phyloP scores from a whole-genome alignment of 257 asterid genomes.

The Scutellaria barbata region DNA sequence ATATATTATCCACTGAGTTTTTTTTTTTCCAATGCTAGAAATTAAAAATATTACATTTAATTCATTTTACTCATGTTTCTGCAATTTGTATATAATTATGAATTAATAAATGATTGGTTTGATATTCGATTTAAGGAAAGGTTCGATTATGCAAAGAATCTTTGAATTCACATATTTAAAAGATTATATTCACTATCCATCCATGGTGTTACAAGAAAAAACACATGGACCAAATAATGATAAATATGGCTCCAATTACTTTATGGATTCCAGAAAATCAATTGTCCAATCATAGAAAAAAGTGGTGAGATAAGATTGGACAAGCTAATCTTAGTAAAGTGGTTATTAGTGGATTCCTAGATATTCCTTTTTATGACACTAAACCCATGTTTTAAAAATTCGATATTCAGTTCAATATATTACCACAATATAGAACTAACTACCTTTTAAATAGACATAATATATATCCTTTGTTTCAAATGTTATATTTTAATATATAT shows the following conservation, averaged over 20 bases:
- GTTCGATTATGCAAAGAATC: no score
- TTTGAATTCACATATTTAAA: no score
- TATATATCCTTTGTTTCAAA: no score
- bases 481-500: no score
- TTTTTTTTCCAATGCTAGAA: not conserved
- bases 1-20: not conserved
- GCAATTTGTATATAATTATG: no score
- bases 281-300: slow-evolving; percentile 36
- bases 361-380: slow-evolving; percentile 26
- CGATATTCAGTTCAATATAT: slow-evolving; percentile 27
- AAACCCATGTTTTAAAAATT: slow-evolving; percentile 29
- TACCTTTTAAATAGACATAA: not conserved
- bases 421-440: slow-evolving; percentile 21
- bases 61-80: no score
- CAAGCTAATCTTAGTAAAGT: slow-evolving; percentile 38
- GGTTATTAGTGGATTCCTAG: slow-evolving; percentile 40
- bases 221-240: slow-evolving; percentile 14
- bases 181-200: no score
- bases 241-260: not conserved
- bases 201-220: no score
- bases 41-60: not conserved
- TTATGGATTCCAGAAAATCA: slow-evolving; percentile 28
- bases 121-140: no score
- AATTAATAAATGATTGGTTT: no score
- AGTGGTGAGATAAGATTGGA: slow-evolving; percentile 37